Evolutionary conservation across 257 asterid genomes (phyloP).

Genomic region (Prunella vulgaris): DNA sequence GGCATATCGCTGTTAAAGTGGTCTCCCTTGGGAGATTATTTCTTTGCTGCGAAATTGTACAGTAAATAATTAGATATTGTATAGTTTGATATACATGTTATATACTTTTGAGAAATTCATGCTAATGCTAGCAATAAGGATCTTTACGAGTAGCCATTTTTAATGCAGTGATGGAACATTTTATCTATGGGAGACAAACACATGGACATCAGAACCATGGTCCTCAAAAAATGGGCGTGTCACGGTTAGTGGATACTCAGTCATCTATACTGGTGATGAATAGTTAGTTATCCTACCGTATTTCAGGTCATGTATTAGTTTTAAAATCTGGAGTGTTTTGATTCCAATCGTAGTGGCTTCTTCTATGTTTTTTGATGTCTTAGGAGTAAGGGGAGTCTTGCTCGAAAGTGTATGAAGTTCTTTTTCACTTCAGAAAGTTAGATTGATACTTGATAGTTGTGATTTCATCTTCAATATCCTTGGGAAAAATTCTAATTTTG

Average conservation of each 20-base stretch:
- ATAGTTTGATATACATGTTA: conserved; percentile 12
- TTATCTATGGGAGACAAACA: conserved; percentile 97
- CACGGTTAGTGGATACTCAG: conserved; percentile 57
- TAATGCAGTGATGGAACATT: conserved; percentile 89
- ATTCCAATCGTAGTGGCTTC: neutral
- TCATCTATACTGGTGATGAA: neutral
- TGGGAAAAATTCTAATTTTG: neutral
- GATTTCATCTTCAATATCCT: conserved; percentile 13
- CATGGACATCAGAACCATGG: conserved; percentile 99
- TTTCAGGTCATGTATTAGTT: conserved; percentile 1
- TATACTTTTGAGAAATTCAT: conserved; percentile 13
- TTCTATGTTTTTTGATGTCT: conserved; percentile 1
- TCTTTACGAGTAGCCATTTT: conserved; percentile 1
- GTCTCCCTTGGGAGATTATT: conserved; percentile 98
- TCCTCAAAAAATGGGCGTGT: conserved; percentile 83
- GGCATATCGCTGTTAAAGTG: conserved; percentile 92
- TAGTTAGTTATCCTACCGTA: neutral
- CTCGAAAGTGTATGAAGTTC: conserved; percentile 6
- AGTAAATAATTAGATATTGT: conserved; percentile 22
- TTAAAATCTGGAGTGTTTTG: neutral
- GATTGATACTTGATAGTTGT: neutral
- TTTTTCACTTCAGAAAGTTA: neutral
- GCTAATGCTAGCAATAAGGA: conserved; percentile 7
- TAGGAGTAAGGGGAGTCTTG: neutral
- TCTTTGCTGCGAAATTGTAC: conserved; percentile 88